Evolutionary conservation across 106 monocot genomes (phyloP), one percentile per base, ranked within the genome.

Genomic region (Apostasia ramifera): DNA sequence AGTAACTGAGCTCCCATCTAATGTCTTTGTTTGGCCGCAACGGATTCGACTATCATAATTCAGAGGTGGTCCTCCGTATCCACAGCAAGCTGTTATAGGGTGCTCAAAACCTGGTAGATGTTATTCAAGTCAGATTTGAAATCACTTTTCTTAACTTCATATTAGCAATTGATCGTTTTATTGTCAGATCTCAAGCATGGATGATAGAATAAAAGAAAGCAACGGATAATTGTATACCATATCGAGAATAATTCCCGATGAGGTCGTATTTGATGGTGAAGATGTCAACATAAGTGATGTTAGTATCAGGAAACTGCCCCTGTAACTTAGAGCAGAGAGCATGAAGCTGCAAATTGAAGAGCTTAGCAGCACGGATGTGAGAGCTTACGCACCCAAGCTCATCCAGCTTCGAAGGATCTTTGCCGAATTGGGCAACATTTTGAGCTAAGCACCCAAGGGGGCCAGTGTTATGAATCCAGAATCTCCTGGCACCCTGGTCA

Each of bases 381-480:
- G 88, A 80, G 45, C 57, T 71, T 4, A 95, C 81, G 71, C 95
- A 95, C 55, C 89, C 89, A 66, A 80, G 71, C 68, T 84, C 84
- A 67, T 95, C 92, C 14, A 92, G 78, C 63, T 86, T 82, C 53
- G 91, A 86, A 63, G 86, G 71, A 70, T 95, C 84, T 75, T 89
- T 92, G 12, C 84, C 92, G 47, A 89, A 85, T 47, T 13, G 39
- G 8, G 78, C 86, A 76, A 89, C 77, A 37, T 95, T 89, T 75
- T 92, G 84, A 67, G 89, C 70, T 69, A 95, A 79, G 81, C 95
- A 95, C 59, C 95, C 95, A 26, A 92, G 84, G 1, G 95, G 95
- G 46, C 92, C 92, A 38, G 92, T 92, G 65, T 92, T 92, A 48
- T 95, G 92, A 72, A 95, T 86, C 92, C 92, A 92, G 66, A 95